Evolutionary conservation across 2,329 filamentous ascomycete genomes (phyloP), one percentile per base, ranked within the genome.

Genomic region (Lecanosticta acicola): DNA sequence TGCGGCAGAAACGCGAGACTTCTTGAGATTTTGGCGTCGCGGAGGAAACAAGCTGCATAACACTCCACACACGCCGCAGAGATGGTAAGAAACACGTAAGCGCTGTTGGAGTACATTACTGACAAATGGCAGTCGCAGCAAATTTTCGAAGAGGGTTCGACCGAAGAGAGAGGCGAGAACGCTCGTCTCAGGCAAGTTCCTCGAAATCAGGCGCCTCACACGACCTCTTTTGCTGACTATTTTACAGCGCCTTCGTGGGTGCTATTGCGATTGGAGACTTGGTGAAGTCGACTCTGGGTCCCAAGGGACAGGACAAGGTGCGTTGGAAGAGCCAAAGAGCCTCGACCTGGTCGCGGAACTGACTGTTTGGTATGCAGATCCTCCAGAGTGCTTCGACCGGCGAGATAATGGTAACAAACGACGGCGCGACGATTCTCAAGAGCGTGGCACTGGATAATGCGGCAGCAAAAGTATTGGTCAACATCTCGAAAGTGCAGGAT

Each of bases 251-350:
- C 56, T 98, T 98, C 64, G 91, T 98, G 45, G 93, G 93, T 61
- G 93, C 93, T 67, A 98, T 98, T 65, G 93, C 93, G 45, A 93
- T 98, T 38, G 93, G 93, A 43, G 93, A 98, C 63, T 72, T 98
- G 58, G 93, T 98, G 43, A 98, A 98, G 79, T 94, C 87, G 69
- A 97, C 93, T 9, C 74, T 98, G 26, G 93, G 93, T 4, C 93
- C 93, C 32, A 97, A 97, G 75, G 93, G 93, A 59, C 97, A 97
- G 90, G 93, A 97, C 77, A 96, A 95, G 77, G 95, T 95, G 34
- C 26, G 52, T 19, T 14, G 17, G 7, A 95, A 95, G 17, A 3
- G 80, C 94, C 87, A 69, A 96, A 33, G 7, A 14, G 14, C 37
- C 18, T 21, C 90, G n/a, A 74, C 96, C 32, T 90, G 90, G 7